Percentiles rank a stretch among this genome's conserved stretches.
Evolutionary conservation across 192 early-diverging fungal genomes (phyloP).

Genomic region (Coemansia sp.): DNA sequence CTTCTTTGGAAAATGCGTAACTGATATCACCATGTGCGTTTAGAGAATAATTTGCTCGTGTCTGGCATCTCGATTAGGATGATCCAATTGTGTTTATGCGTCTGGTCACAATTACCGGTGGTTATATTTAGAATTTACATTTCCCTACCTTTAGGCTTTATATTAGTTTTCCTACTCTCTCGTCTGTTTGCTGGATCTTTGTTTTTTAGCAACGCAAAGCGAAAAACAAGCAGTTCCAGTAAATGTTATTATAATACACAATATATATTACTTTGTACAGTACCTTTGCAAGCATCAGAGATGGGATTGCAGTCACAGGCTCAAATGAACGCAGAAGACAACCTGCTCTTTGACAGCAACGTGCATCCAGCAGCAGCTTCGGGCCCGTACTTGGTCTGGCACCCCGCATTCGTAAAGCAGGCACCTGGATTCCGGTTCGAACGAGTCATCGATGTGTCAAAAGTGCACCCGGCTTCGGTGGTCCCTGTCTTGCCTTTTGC

Average conservation of each 20-base stretch:
- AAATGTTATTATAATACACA: no score
- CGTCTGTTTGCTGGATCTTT: no score
- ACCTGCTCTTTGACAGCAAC: background rate
- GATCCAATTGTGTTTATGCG: background rate
- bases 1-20: background rate
- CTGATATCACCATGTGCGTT: background rate
- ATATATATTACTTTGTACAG: background rate
- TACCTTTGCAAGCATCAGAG: background rate
- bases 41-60: background rate
- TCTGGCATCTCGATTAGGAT: background rate
- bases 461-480: slow-evolving; percentile 28
- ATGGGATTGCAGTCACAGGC: background rate
- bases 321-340: background rate
- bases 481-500: background rate
- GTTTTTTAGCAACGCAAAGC: background rate
- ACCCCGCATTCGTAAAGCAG: background rate
- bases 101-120: background rate
- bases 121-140: no score
- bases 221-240: no score
- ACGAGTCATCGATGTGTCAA: slow-evolving; percentile 21
- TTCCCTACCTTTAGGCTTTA: no score
- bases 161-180: no score
- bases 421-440: background rate
- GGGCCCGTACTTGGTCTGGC: slow-evolving; percentile 27
- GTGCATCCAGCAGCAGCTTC: slow-evolving; percentile 29